A percentile compares a stretch with the other conserved stretches of the same genome.
Evolutionary conservation across 257 asterid species (phyloP).

Genomic region (Solanum rostratum): DNA sequence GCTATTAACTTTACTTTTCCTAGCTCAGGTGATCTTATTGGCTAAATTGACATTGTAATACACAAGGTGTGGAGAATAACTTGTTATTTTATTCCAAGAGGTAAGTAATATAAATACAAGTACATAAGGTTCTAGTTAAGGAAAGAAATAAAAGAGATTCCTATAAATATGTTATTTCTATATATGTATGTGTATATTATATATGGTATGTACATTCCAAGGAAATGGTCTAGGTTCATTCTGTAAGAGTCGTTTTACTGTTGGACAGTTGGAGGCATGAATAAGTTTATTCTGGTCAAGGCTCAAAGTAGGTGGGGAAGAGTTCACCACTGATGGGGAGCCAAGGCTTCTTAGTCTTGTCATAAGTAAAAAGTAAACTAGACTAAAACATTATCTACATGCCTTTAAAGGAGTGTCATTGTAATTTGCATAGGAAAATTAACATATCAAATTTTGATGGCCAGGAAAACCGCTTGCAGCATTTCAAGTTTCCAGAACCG

Average conservation of each 20-base stretch:
- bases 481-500: constrained; percentile 68
- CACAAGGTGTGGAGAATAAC: no score
- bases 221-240: no score
- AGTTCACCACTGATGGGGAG: neutral
- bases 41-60: neutral
- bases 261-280: neutral
- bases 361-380: neutral
- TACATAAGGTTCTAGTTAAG: no score
- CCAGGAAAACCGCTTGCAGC: constrained; percentile 75
- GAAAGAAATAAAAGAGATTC: no score
- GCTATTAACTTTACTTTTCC: neutral
- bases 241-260: neutral
- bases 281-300: neutral
- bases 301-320: neutral
- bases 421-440: neutral
- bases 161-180: no score
- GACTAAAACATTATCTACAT: neutral
- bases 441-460: neutral
- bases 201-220: no score
- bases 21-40: neutral
- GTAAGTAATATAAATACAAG: no score
- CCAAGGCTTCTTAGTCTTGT: neutral
- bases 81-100: no score
- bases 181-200: no score
- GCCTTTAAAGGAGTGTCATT: neutral